Evolutionary conservation across 202 grass and related monocot genomes (phyloP).

Genomic region (Setaria viridis): DNA sequence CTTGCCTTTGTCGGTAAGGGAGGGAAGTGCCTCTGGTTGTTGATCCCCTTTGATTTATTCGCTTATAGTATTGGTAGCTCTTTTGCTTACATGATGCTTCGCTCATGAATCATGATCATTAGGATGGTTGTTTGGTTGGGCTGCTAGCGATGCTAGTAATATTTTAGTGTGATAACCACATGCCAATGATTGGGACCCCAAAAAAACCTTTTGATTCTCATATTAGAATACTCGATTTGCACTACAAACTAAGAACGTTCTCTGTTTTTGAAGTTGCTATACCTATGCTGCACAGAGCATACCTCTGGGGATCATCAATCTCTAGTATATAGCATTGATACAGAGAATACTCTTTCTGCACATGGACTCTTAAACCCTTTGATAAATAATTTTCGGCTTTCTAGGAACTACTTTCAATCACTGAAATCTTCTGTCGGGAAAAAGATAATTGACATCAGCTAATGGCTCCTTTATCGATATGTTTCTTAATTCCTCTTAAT

Average conservation of each 20-base stretch:
- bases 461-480: not conserved
- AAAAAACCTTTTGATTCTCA: not conserved
- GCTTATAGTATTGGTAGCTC: not conserved
- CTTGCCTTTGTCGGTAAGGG: constrained; percentile 62
- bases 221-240: not conserved
- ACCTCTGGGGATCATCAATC: not conserved
- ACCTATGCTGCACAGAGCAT: not conserved
- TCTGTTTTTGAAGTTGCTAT: constrained; percentile 27
- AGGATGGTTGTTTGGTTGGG: not conserved
- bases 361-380: not conserved
- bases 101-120: not conserved
- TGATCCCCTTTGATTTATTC: constrained; percentile 1
- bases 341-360: not conserved
- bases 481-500: not conserved
- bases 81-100: not conserved
- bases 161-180: not conserved
- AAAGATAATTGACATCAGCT: not conserved
- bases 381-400: constrained; percentile 33
- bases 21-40: constrained; percentile 40
- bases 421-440: no score
- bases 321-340: constrained; percentile 1
- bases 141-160: not conserved
- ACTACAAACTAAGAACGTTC: not conserved
- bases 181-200: not conserved
- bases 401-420: not conserved